These are phyloP conservation scores for Tuber calosporum DNA, from an alignment of 495 filamentous ascomycete species.

Conservation along the genomic window DNA sequence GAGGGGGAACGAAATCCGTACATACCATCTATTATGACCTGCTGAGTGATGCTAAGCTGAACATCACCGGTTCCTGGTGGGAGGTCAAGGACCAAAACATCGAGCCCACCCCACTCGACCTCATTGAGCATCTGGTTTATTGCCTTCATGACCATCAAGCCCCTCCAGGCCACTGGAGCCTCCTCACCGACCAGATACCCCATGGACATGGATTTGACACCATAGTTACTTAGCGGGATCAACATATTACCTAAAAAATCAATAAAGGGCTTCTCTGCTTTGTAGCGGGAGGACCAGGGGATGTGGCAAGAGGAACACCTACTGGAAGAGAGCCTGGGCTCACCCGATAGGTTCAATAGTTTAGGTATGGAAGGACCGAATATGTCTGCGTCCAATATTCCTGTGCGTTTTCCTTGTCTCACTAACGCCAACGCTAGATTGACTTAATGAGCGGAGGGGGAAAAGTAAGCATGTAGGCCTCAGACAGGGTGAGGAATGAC, in stretches of 20 bases:
- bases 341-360: slow-evolving; percentile 67
- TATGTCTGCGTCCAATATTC: slow-evolving; percentile 91
- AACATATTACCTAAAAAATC: slow-evolving; percentile 61
- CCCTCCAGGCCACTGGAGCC: slow-evolving; percentile 87
- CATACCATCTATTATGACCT: slow-evolving; percentile 70
- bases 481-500: slow-evolving; percentile 1
- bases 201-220: slow-evolving; percentile 96
- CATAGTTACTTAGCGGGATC: slow-evolving; percentile 86
- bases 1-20: neutral
- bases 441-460: slow-evolving; percentile 46
- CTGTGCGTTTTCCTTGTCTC: slow-evolving; percentile 66
- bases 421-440: slow-evolving; percentile 85
- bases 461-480: neutral
- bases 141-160: slow-evolving; percentile 96
- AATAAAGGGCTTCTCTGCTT: neutral
- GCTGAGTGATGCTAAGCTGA: slow-evolving; percentile 87
- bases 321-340: slow-evolving; percentile 63
- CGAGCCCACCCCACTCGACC: slow-evolving; percentile 79
- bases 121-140: slow-evolving; percentile 90
- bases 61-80: slow-evolving; percentile 93
- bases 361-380: slow-evolving; percentile 94
- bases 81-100: slow-evolving; percentile 82
- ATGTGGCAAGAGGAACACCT: slow-evolving; percentile 32
- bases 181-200: slow-evolving; percentile 78
- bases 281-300: slow-evolving; percentile 10